Percentiles rank a stretch among this genome's conserved stretches.
These are phyloP conservation scores for Jimgerdemannia lactiflua DNA, from an alignment of 192 early-diverging fungal species.

Conservation along the genomic window DNA sequence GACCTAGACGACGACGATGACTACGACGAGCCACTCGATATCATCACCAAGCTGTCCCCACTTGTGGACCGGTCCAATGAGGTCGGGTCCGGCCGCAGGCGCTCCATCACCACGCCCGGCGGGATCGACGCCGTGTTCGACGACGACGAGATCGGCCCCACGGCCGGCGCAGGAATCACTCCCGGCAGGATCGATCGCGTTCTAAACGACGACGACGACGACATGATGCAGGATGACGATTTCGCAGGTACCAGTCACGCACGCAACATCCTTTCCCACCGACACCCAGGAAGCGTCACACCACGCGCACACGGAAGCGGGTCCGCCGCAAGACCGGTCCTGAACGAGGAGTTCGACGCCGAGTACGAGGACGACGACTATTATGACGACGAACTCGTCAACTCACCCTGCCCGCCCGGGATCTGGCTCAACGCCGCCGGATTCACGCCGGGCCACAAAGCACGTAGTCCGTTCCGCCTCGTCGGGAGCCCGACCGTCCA, in stretches of 20 bases:
- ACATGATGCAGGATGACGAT: neutral
- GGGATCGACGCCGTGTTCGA: neutral
- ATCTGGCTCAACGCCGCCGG: slow-evolving; percentile 10
- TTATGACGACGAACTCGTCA: neutral
- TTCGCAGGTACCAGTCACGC: neutral
- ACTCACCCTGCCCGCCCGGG: slow-evolving; percentile 13
- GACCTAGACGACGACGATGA: neutral
- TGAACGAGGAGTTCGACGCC: slow-evolving; percentile 3
- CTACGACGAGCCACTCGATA: neutral
- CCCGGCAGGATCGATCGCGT: neutral
- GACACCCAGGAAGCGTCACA: neutral
- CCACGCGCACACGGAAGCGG: neutral
- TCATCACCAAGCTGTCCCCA: neutral
- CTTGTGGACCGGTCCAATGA: neutral
- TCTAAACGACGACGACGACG: neutral
- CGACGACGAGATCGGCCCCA: neutral
- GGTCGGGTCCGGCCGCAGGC: neutral
- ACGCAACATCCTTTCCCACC: neutral
- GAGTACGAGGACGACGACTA: neutral
- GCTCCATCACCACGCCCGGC: neutral
- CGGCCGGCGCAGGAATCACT: neutral
- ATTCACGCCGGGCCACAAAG: neutral
- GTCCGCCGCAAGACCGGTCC: slow-evolving; percentile 4
- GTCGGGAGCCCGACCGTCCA: slow-evolving; percentile 12
- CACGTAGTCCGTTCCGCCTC: slow-evolving; percentile 5